Percentiles rank a stretch among this genome's conserved stretches.
phyloP scores from a whole-genome alignment of 495 filamentous ascomycete genomes.

The Penicillium lividum region DNA sequence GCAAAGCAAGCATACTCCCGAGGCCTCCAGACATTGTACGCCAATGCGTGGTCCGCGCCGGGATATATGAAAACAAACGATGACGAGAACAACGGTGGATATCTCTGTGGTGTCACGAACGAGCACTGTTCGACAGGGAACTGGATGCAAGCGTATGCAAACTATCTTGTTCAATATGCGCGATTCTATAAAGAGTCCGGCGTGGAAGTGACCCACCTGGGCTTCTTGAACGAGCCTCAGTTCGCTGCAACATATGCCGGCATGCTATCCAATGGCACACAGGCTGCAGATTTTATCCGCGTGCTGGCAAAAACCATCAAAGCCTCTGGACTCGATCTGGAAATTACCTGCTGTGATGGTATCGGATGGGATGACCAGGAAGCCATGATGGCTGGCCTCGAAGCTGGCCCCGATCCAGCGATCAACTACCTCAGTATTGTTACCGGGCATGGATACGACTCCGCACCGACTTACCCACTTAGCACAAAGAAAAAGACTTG shows the following conservation, averaged over 20 bases:
- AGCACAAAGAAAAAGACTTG: conserved; percentile 36
- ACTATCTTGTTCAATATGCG: conserved; percentile 55
- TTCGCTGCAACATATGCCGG: conserved; percentile 15
- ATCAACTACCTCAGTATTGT: conserved; percentile 38
- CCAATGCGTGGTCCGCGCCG: conserved; percentile 58
- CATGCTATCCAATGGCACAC: conserved; percentile 4
- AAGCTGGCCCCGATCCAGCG: conserved; percentile 36
- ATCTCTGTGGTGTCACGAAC: conserved; percentile 50
- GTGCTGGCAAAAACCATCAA: conserved; percentile 21
- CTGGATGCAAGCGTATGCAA: conserved; percentile 57
- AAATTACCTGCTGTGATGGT: conserved; percentile 54
- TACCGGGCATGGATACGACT: conserved; percentile 52
- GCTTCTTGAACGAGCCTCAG: conserved; percentile 61
- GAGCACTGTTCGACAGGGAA: conserved; percentile 48
- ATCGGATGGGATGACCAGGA: conserved; percentile 47
- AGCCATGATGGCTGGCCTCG: conserved; percentile 41
- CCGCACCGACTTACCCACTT: conserved; percentile 36
- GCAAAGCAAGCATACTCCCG: conserved; percentile 46
- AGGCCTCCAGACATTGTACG: conserved; percentile 32
- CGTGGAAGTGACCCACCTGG: conserved; percentile 50
- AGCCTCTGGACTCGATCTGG: conserved; percentile 33
- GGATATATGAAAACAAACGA: conserved; percentile 60
- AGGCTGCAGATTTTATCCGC: conserved; percentile 1
- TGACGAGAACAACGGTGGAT: conserved; percentile 41
- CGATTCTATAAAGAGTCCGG: conserved; percentile 51